A percentile compares a stretch with the other conserved stretches of the same genome.
These are phyloP conservation scores for Omphalotus guepiniiformis DNA, from an alignment of 768 basidiomycete genomes.

Conservation along the genomic window DNA sequence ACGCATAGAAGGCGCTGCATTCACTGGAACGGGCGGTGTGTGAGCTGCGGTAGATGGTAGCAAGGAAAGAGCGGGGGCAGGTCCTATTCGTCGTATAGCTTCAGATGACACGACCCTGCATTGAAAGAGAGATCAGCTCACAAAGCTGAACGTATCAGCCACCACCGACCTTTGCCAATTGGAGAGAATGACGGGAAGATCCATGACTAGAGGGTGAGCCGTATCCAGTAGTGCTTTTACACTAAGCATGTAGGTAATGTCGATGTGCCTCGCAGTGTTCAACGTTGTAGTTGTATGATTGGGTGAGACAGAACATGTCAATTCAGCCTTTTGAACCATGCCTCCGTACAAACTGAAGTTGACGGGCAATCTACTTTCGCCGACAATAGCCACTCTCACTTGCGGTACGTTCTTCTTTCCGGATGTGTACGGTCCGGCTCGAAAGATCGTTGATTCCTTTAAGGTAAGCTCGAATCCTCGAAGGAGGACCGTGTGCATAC, in stretches of 20 bases:
- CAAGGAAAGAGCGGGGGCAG: conserved; percentile 43
- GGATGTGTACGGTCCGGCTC: conserved; percentile 50
- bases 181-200: conserved; percentile 76
- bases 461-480: conserved; percentile 83
- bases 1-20: conserved; percentile 5
- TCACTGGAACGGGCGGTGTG: conserved; percentile 3
- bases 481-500: conserved; percentile 61
- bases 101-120: conserved; percentile 65
- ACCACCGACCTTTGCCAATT: conserved; percentile 76
- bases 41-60: conserved; percentile 13
- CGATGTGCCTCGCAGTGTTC: conserved; percentile 79
- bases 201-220: conserved; percentile 59
- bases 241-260: conserved; percentile 74
- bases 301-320: conserved; percentile 63
- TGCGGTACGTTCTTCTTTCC: conserved; percentile 60
- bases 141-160: not conserved
- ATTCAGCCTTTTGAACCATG: conserved; percentile 65
- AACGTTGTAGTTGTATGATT: conserved; percentile 79
- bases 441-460: conserved; percentile 72
- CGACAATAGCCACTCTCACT: conserved; percentile 48
- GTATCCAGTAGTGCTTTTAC: conserved; percentile 77
- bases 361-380: conserved; percentile 68
- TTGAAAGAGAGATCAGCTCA: conserved; percentile 5
- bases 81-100: conserved; percentile 54
- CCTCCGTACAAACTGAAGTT: conserved; percentile 75